Evolutionary conservation across 257 asterid genomes (phyloP).

Genomic region (Thymus quinquecostatus): DNA sequence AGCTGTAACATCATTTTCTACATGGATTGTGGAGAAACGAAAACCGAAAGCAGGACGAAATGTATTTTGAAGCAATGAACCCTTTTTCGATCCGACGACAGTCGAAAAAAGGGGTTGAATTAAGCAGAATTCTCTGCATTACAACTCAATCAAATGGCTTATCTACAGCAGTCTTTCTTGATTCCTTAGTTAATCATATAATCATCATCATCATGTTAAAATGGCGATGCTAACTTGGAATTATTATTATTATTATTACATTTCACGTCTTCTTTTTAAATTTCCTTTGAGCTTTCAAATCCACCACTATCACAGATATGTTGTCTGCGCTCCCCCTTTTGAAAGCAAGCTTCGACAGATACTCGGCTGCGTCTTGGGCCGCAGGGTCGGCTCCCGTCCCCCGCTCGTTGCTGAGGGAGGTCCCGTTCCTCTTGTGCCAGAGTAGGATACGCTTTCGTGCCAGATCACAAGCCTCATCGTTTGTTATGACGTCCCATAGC

Average conservation of each 20-base stretch:
- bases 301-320: constrained; percentile 51
- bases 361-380: constrained; percentile 54
- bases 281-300: constrained; percentile 56
- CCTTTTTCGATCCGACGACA: no score
- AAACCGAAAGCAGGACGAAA: no score
- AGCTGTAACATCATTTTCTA: no score
- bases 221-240: not conserved
- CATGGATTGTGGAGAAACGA: no score
- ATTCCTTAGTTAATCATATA: constrained; percentile 7
- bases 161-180: constrained; percentile 14
- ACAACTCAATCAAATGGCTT: constrained; percentile 24
- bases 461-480: constrained; percentile 56
- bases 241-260: not conserved
- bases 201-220: not conserved
- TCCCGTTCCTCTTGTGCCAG: constrained; percentile 54
- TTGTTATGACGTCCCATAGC: constrained; percentile 54
- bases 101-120: not conserved
- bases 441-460: constrained; percentile 49
- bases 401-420: constrained; percentile 23
- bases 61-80: no score
- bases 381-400: constrained; percentile 42
- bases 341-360: constrained; percentile 47
- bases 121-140: constrained; percentile 12
- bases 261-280: constrained; percentile 40
- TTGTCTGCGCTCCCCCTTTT: constrained; percentile 58